These are phyloP conservation scores for Prunus dulcis DNA, from an alignment of 306 rosid species.

Conservation along the genomic window DNA sequence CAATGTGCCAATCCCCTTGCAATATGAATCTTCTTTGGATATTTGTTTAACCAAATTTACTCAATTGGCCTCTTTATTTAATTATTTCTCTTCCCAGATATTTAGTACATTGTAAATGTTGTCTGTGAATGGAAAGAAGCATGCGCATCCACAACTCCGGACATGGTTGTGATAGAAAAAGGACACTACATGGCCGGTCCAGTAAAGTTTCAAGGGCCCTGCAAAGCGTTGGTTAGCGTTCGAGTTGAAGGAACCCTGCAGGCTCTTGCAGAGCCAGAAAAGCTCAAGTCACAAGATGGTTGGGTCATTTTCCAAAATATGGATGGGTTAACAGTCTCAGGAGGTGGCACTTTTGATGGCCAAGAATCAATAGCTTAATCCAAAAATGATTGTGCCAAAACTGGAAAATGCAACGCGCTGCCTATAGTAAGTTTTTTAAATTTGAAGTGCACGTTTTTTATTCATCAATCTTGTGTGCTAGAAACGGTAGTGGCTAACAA, in stretches of 20 bases:
- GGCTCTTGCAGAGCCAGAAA: neutral
- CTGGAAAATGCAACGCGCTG: slow-evolving; percentile 3
- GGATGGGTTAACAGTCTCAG: slow-evolving; percentile 6
- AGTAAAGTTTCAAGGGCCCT: slow-evolving; percentile 27
- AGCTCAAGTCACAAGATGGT: slow-evolving; percentile 5
- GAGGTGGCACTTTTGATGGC: slow-evolving; percentile 30
- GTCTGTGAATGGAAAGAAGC: neutral
- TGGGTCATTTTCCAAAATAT: slow-evolving; percentile 24
- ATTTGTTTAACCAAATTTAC: no score
- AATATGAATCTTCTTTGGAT: no score
- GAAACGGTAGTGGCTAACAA: no score
- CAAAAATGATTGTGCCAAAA: slow-evolving; percentile 20
- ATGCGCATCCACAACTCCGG: no score
- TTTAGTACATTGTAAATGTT: neutral
- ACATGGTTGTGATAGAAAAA: neutral
- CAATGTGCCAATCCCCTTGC: no score
- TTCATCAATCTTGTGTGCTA: neutral
- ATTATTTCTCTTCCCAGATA: neutral
- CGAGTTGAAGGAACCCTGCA: slow-evolving; percentile 12
- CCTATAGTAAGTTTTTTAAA: slow-evolving; percentile 4
- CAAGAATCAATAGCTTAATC: slow-evolving; percentile 26
- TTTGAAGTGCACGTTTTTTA: neutral
- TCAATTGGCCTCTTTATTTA: no score
- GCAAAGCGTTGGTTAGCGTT: slow-evolving; percentile 13
- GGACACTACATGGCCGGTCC: slow-evolving; percentile 4